Base-by-base conservation (phyloP, 805 yeast species). In the Saturnispora besseyi region DNA sequence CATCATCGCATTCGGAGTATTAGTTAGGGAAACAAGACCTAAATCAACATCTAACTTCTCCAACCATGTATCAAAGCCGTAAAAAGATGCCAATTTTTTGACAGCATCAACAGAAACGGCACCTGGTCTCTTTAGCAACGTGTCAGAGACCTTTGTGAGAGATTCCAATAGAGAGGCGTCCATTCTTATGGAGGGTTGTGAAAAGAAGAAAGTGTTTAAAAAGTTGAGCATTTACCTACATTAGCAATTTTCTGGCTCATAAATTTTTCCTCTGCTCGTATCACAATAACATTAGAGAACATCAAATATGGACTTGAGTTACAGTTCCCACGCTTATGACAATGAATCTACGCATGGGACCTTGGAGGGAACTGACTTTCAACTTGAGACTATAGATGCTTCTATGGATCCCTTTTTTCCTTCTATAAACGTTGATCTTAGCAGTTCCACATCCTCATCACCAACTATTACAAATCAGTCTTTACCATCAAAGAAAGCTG, bases 31-130 rank as follows among this genome's bases (percentile, higher is more conserved):
- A 41, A 47, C 50, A 29, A 41, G 28, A 9, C 50, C 50, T 18
- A 41, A 11, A 8, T 47, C 50, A 10, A 6, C 41, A 44, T 31
- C 47, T 45, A 66, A 62, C 5, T 55, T 54, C 52, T 64, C 68
- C 4, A 60, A 57, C 48, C 66, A 66, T 6, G 69, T 66, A 43
- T 67, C 70, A 50, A 68, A 68, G 2, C 71, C 72, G 48, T 68
- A 67, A n/a, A 65, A 60, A 43, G 63, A 63, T 11, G 70, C 63
- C 11, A 68, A 51, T 22, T 64, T 52, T 41, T 64, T 63, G 49
- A 68, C 63, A 6, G 69, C 65, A 10, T 61, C 66, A 12, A 66
- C 56, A 4, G 61, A 53, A 8, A 67, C 67, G 6, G 55, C 55
- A 1, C 71, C 72, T 2, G 72, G 72, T n/a, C 69, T 53, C 48